Conservation (phyloP, 225 moss, liverwort and hornwort species). For the Pseudisothecium myosuroides region DNA sequence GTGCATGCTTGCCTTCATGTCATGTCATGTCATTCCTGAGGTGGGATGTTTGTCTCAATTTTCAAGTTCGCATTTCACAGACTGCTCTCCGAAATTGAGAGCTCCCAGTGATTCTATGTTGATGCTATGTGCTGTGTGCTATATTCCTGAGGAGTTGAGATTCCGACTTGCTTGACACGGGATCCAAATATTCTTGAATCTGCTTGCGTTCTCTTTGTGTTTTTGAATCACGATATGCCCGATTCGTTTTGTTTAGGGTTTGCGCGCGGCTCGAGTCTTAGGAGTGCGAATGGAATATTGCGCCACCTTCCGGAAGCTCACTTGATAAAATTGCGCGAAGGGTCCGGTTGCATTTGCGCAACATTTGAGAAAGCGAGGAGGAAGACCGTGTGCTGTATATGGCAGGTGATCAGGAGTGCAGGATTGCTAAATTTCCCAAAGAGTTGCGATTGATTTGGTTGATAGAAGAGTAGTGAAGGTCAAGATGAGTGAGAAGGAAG, state of each 20-base stretch:
- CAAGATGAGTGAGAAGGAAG: slow-evolving; percentile 23
- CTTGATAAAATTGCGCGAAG: background rate
- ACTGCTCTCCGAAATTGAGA: background rate
- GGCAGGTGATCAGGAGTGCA: background rate
- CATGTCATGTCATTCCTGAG: too few species aligned
- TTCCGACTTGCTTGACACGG: background rate
- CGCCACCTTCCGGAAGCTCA: background rate
- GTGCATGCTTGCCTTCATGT: background rate
- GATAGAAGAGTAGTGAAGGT: background rate
- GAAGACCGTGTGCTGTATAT: background rate
- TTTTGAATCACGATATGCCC: background rate
- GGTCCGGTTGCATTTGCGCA: background rate
- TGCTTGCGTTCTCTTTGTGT: background rate
- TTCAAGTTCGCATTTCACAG: too few species aligned
- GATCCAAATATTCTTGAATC: background rate
- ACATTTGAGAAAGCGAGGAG: background rate
- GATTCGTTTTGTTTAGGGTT: background rate
- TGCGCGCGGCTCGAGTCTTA: background rate
- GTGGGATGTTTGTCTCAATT: background rate
- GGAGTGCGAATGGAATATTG: background rate
- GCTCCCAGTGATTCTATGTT: too few species aligned
- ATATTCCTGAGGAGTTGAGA: background rate
- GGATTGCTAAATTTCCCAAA: background rate
- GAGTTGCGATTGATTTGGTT: background rate
- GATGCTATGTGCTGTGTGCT: background rate